phyloP scores from a whole-genome alignment of 805 yeast species.

The Starmera pachycereana region DNA sequence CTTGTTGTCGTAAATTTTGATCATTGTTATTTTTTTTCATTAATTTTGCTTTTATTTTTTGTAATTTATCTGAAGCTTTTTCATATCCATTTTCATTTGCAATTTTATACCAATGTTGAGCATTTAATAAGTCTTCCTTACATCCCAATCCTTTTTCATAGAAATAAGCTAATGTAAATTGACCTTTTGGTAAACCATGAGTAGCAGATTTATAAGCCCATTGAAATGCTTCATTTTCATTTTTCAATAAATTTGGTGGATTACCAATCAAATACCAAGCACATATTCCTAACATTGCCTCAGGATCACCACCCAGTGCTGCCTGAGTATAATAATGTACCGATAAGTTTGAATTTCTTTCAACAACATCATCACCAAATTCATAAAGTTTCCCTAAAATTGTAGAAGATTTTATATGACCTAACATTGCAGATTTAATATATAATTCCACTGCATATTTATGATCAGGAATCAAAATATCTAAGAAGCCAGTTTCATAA shows the following conservation, averaged over 20 bases:
- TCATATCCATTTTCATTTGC: slow-evolving; percentile 59
- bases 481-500: slow-evolving; percentile 74
- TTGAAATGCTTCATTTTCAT: slow-evolving; percentile 80
- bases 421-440: slow-evolving; percentile 81
- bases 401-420: slow-evolving; percentile 73
- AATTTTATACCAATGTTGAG: slow-evolving; percentile 63
- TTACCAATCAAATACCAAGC: slow-evolving; percentile 96
- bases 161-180: slow-evolving; percentile 75
- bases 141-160: slow-evolving; percentile 86
- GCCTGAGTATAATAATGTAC: slow-evolving; percentile 91
- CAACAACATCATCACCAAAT: slow-evolving; percentile 52
- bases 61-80: slow-evolving; percentile 33
- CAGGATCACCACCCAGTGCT: slow-evolving; percentile 79
- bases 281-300: slow-evolving; percentile 86
- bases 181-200: slow-evolving; percentile 69
- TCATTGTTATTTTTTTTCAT: not conserved
- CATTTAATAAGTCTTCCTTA: slow-evolving; percentile 40
- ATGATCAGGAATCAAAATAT: slow-evolving; percentile 74
- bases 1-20: not conserved
- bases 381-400: slow-evolving; percentile 80
- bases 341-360: slow-evolving; percentile 72
- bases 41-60: slow-evolving; percentile 1
- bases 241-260: slow-evolving; percentile 68
- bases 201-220: slow-evolving; percentile 90
- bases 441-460: slow-evolving; percentile 80